phyloP scores from a whole-genome alignment of 164 flowering plant genomes.

The Vitis labrusca region DNA sequence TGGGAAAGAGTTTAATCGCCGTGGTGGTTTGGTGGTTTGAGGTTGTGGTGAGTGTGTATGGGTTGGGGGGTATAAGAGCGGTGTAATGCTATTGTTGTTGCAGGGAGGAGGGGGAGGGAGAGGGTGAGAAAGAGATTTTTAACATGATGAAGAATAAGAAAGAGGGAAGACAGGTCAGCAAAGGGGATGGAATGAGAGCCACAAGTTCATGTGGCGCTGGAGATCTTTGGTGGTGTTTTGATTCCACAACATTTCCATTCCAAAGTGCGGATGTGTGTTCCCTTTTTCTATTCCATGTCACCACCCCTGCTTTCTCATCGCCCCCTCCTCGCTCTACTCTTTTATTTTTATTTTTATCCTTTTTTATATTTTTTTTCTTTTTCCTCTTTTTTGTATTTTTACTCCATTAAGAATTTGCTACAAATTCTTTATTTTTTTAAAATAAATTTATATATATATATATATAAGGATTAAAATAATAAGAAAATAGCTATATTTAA shows the following conservation, averaged over 20 bases:
- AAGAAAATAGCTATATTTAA: neutral
- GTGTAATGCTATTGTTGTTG: neutral
- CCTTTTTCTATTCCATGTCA: conserved; percentile 21
- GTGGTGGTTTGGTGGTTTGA: too few species aligned
- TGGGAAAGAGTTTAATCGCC: neutral
- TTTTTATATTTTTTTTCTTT: neutral
- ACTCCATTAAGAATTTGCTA: too few species aligned
- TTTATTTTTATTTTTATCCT: neutral
- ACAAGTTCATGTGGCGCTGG: conserved; percentile 37
- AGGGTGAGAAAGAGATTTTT: neutral
- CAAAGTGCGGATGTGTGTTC: conserved; percentile 16
- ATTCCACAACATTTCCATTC: conserved; percentile 19
- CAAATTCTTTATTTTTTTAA: too few species aligned
- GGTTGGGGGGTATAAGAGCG: too few species aligned
- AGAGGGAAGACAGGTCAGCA: conserved; percentile 25
- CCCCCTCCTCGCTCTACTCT: neutral
- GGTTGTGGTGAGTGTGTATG: too few species aligned
- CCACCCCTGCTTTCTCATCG: neutral
- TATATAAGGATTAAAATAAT: neutral
- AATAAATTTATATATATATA: too few species aligned
- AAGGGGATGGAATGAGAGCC: conserved; percentile 26
- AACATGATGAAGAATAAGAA: conserved; percentile 1
- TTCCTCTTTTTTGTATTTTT: neutral
- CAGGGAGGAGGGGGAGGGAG: neutral
- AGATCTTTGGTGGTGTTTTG: conserved; percentile 20